Percentiles rank a stretch among this genome's conserved stretches.
These are phyloP conservation scores for Psilocybe subaeruginosa DNA, from an alignment of 768 basidiomycete genomes.

Conservation along the genomic window DNA sequence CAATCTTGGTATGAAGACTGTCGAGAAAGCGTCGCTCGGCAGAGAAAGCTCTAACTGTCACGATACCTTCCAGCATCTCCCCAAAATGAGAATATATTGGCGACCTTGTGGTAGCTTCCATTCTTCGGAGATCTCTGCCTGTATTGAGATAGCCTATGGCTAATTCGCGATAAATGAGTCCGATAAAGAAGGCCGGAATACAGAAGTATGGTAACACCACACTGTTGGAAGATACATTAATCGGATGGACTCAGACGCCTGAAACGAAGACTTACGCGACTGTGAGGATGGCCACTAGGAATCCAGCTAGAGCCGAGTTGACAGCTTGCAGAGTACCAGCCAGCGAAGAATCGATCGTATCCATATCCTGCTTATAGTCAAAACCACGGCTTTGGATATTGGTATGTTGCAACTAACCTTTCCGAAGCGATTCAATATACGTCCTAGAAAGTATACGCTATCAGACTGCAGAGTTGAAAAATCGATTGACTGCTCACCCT, in stretches of 20 bases:
- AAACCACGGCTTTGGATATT: conserved; percentile 17
- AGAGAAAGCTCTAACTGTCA: conserved; percentile 90
- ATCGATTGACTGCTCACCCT: conserved; percentile 57
- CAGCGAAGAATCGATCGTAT: conserved; percentile 80
- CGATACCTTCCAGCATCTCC: conserved; percentile 84
- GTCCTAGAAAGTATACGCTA: conserved; percentile 63
- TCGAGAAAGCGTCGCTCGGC: conserved; percentile 80
- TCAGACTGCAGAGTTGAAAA: conserved; percentile 35
- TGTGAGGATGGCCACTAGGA: conserved; percentile 75
- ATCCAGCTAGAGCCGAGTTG: conserved; percentile 75
- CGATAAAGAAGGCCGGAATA: conserved; percentile 74
- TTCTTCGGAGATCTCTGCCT: conserved; percentile 82
- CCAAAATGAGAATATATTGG: conserved; percentile 85
- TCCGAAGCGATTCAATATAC: conserved; percentile 86
- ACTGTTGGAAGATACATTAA: conserved; percentile 30
- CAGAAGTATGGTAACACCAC: conserved; percentile 83
- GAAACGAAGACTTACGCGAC: conserved; percentile 52
- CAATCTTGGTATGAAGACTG: conserved; percentile 71
- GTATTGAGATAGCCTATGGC: conserved; percentile 78
- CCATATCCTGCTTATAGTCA: conserved; percentile 53
- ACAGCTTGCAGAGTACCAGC: conserved; percentile 73
- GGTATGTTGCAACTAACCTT: conserved; percentile 75
- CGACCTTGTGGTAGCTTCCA: conserved; percentile 88
- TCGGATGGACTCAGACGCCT: conserved; percentile 1
- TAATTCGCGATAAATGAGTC: conserved; percentile 69